Evolutionary conservation across 306 rosid genomes (phyloP), one percentile per base, ranked within the genome.

Genomic region (Adenanthera pavonina): DNA sequence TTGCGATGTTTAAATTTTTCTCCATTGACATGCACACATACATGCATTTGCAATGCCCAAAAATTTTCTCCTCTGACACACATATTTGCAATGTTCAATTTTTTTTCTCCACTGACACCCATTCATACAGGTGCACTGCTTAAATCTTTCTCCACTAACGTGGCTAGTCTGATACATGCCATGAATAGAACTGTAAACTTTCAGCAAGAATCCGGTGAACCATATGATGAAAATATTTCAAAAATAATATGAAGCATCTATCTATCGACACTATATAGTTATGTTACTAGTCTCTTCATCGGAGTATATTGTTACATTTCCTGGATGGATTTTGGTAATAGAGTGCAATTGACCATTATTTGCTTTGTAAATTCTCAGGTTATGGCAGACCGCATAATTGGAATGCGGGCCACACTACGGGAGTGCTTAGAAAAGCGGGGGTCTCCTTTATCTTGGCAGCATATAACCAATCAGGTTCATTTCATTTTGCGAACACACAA

Each of bases 371-470:
- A 62, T 81, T 47, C 78, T 46, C 90, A 95, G 98, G 94, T 74
- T 76, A 95, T 95, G 99, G 98, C 99, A 41, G 94, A 93, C 76
- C 94, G 98, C 81, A 95, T 95, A 36, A 95, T 95, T 6, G 98
- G 94, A 81, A 93, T 92, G 98, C 84, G 99, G 80, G 52, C 88
- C 25, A 75, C 92, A 30, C 89, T 92, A 36, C 88, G 92, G 65
- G 96, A 93, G 68, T 90, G 85, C 79, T 86, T 95, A 30, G 97
- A 95, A 76, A 95, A 90, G 51, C 78, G 87, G 48, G 94, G 94
- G 1, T 95, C 99, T 71, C 82, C 90, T 38, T 83, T 93, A 49
- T 82, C 95, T 43, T 95, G 97, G 97, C 92, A 92, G 86, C 99
- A 95, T 85, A 77, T 93, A 82, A 92, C 99, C 46, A 83, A 93